Percentiles rank a stretch among this genome's conserved stretches.
Evolutionary conservation across 106 monocot species (phyloP).

Genomic region (Phalaenopsis aphrodite): DNA sequence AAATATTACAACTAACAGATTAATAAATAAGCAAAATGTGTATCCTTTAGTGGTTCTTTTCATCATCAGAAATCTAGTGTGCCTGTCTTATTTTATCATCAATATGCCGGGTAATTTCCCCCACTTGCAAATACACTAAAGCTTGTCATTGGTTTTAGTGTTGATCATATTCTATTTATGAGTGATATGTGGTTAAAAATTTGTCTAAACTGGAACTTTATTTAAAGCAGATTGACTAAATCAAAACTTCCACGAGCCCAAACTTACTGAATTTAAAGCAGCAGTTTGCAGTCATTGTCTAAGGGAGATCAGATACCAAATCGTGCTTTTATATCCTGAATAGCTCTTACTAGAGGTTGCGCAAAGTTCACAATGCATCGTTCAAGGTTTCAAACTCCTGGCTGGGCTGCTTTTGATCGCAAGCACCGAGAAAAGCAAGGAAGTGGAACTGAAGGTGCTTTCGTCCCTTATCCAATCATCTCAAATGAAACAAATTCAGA

Average conservation of each 20-base stretch:
- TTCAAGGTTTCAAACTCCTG: constrained; percentile 24
- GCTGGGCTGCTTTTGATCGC: constrained; percentile 86
- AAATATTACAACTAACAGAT: neutral
- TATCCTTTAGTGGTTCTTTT: neutral
- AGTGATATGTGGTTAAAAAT: neutral
- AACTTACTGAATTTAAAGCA: neutral
- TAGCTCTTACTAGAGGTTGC: constrained; percentile 5
- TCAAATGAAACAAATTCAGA: constrained; percentile 8
- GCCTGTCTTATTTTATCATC: neutral
- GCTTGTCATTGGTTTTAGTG: neutral
- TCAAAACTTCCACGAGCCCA: neutral
- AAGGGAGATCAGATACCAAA: neutral
- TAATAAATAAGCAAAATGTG: neutral
- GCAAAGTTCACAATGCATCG: constrained; percentile 32
- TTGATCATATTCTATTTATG: neutral
- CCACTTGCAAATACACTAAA: neutral
- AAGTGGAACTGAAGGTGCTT: constrained; percentile 2
- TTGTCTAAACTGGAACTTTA: neutral
- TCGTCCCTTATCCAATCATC: constrained; percentile 64
- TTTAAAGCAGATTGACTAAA: neutral
- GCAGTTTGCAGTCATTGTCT: constrained; percentile 1
- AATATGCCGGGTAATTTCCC: neutral
- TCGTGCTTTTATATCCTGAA: constrained; percentile 6
- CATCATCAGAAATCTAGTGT: neutral
- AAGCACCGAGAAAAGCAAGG: constrained; percentile 28